Evolutionary conservation across 805 yeast species (phyloP).

Genomic region (Metschnikowia cerradonensis): DNA sequence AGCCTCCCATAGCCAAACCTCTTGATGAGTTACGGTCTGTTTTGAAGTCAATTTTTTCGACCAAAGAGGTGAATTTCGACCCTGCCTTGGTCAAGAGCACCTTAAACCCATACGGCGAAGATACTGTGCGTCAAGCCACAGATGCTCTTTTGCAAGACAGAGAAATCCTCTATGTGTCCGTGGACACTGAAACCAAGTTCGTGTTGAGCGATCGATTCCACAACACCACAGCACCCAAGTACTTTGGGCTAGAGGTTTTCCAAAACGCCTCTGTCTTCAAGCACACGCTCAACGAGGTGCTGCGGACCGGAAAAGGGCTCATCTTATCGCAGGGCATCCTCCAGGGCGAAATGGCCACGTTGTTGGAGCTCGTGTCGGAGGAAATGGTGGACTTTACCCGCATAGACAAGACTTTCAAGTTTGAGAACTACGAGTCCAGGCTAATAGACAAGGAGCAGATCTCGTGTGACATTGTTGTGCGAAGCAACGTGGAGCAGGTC

Average conservation of each 20-base stretch:
- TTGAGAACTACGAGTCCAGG: conserved; percentile 71
- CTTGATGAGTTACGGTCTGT: conserved; percentile 38
- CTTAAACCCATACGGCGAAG: conserved; percentile 44
- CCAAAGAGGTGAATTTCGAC: conserved; percentile 46
- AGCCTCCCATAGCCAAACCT: conserved; percentile 1
- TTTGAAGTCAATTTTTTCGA: conserved; percentile 56
- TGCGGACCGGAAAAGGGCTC: conserved; percentile 49
- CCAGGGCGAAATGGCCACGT: conserved; percentile 58
- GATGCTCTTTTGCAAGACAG: conserved; percentile 49
- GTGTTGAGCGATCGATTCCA: conserved; percentile 52
- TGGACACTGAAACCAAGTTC: conserved; percentile 44
- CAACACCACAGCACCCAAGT: conserved; percentile 34
- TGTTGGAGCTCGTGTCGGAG: conserved; percentile 52
- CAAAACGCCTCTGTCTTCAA: conserved; percentile 46
- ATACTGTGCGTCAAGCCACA: conserved; percentile 47
- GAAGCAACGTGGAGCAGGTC: conserved; percentile 14
- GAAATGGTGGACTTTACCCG: conserved; percentile 15
- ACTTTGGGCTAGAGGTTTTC: conserved; percentile 37
- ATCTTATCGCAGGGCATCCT: conserved; percentile 51
- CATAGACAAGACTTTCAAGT: conserved; percentile 51
- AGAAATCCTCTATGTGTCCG: conserved; percentile 49
- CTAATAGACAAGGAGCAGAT: conserved; percentile 62
- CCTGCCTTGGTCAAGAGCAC: conserved; percentile 43
- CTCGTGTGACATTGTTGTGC: conserved; percentile 58
- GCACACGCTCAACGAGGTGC: conserved; percentile 37